These are phyloP conservation scores for Paraleonurus japonicus DNA, from an alignment of 257 asterid genomes.

Conservation along the genomic window DNA sequence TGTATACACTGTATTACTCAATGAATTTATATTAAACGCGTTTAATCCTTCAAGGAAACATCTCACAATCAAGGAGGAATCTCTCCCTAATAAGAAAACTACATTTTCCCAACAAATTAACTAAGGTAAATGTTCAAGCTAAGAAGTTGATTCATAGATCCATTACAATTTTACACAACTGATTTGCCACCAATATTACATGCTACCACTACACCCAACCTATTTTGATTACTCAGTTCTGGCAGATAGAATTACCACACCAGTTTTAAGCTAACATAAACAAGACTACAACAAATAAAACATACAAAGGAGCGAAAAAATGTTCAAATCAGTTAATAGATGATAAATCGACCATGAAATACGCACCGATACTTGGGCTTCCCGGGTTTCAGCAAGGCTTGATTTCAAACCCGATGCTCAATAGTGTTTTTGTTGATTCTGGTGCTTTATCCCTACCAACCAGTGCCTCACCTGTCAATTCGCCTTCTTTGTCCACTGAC, in stretches of 20 bases:
- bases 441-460: constrained; percentile 40
- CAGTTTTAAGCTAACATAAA: constrained; percentile 23
- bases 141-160: constrained; percentile 20
- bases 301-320: neutral
- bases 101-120: neutral
- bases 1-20: too few relatives aligned
- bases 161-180: constrained; percentile 30
- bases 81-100: neutral
- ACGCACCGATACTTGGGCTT: constrained; percentile 1
- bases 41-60: neutral
- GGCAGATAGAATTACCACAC: constrained; percentile 22
- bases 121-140: neutral
- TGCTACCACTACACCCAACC: constrained; percentile 33
- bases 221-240: constrained; percentile 27
- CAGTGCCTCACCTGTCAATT: constrained; percentile 47
- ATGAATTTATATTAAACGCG: neutral
- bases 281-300: constrained; percentile 26
- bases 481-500: constrained; percentile 66
- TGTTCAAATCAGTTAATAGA: constrained; percentile 20
- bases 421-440: constrained; percentile 58
- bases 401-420: constrained; percentile 76
- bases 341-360: constrained; percentile 21
- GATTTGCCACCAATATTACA: constrained; percentile 25
- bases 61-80: neutral
- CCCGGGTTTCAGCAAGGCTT: constrained; percentile 60